Evolutionary conservation across 148 eudicot genomes (phyloP).

Genomic region (Vaccinium macrocarpon): DNA sequence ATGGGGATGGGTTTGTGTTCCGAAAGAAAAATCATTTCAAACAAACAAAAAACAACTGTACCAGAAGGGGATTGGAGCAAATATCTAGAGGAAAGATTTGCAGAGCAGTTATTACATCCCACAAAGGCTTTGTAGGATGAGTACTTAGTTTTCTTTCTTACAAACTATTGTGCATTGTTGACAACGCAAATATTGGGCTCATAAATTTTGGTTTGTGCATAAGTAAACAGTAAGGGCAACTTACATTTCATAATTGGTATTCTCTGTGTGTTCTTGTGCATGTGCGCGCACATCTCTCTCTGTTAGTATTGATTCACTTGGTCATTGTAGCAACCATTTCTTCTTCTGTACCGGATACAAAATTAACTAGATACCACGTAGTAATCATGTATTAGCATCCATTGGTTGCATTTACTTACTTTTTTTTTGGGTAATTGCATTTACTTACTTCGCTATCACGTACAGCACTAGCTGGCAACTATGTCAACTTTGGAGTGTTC

Average conservation of each 20-base stretch:
- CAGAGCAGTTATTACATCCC: background rate
- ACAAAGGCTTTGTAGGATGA: background rate
- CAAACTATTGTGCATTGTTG: background rate
- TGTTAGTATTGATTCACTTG: background rate
- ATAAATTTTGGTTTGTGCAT: background rate
- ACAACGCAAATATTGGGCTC: background rate
- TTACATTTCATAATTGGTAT: background rate
- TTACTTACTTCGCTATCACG: slow-evolving; percentile 19
- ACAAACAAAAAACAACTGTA: background rate
- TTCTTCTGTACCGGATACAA: background rate
- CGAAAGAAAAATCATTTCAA: background rate
- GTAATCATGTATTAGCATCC: background rate
- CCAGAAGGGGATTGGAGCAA: background rate
- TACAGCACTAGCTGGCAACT: slow-evolving; percentile 93
- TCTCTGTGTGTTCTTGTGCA: background rate
- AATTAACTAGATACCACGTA: background rate
- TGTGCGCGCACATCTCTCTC: background rate
- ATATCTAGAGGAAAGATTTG: background rate
- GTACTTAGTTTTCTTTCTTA: background rate
- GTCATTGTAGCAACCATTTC: background rate
- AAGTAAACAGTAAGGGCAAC: background rate
- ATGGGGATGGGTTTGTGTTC: background rate
- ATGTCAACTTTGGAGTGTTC: slow-evolving; percentile 96
- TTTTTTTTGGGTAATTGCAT: background rate
- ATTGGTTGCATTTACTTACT: slow-evolving; percentile 15